phyloP scores from a whole-genome alignment of 805 yeast species.

The Candida sonorensis region DNA sequence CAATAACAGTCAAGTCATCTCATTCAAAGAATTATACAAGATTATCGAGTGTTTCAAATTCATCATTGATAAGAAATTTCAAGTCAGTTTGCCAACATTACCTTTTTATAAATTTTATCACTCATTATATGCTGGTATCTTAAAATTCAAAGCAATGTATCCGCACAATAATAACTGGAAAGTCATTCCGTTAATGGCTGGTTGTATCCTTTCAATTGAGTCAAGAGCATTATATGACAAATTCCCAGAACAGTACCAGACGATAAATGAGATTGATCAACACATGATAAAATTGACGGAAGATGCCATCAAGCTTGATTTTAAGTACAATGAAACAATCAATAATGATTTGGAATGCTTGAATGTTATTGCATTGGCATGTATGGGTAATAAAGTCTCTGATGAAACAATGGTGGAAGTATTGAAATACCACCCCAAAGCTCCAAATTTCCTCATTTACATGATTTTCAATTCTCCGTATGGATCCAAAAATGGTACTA shows the following conservation, averaged over 20 bases:
- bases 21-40: conserved; percentile 29
- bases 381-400: conserved; percentile 8
- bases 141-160: conserved; percentile 20
- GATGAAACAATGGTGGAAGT: conserved; percentile 5
- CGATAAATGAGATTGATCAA: conserved; percentile 17
- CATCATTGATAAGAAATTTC: conserved; percentile 37
- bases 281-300: conserved; percentile 8
- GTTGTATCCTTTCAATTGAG: conserved; percentile 33
- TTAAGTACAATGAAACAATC: too few relatives aligned
- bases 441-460: conserved; percentile 11
- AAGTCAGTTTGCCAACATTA: conserved; percentile 42
- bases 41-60: conserved; percentile 43
- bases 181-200: conserved; percentile 40
- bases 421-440: conserved; percentile 8
- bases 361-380: conserved; percentile 12
- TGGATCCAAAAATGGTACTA: conserved; percentile 19
- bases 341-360: conserved; percentile 10
- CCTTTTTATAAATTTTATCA: conserved; percentile 37
- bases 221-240: conserved; percentile 16
- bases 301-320: too few relatives aligned
- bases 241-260: conserved; percentile 20
- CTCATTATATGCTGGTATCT: conserved; percentile 29
- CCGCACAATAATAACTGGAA: conserved; percentile 33
- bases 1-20: conserved; percentile 12
- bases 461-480: conserved; percentile 15